phyloP scores from a whole-genome alignment of 441 rosid genomes.

The Jatropha podagrica region DNA sequence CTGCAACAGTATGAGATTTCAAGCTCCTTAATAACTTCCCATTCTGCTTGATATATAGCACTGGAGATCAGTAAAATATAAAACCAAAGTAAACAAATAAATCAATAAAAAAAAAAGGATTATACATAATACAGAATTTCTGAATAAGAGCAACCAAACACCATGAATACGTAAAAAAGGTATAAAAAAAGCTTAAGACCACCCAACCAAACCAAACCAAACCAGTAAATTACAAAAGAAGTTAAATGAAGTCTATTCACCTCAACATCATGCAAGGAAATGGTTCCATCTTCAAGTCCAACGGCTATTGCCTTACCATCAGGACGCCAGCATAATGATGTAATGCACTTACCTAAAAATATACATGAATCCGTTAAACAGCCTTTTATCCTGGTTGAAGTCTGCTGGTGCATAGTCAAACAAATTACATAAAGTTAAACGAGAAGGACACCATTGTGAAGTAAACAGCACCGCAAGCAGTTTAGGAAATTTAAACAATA shows the following conservation, averaged over 20 bases:
- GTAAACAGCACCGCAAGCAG: too few relatives aligned
- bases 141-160: not conserved
- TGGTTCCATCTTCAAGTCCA: constrained; percentile 81
- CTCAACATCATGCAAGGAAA: constrained; percentile 87
- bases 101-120: not conserved
- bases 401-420: not conserved
- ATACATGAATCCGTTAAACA: not conserved
- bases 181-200: not conserved
- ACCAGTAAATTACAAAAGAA: not conserved
- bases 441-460: not conserved
- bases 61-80: constrained; percentile 1
- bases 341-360: constrained; percentile 56
- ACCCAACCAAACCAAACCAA: not conserved
- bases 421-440: not conserved
- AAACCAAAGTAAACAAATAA: not conserved
- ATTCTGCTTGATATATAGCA: constrained; percentile 45
- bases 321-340: constrained; percentile 88
- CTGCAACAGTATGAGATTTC: constrained; percentile 76
- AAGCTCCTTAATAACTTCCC: constrained; percentile 78
- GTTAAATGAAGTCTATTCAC: constrained; percentile 30
- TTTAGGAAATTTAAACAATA: too few relatives aligned
- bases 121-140: not conserved
- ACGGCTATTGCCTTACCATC: constrained; percentile 85
- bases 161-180: not conserved
- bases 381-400: not conserved